Evolutionary conservation across 495 filamentous ascomycete genomes (phyloP).

Genomic region (Daldinia loculata): DNA sequence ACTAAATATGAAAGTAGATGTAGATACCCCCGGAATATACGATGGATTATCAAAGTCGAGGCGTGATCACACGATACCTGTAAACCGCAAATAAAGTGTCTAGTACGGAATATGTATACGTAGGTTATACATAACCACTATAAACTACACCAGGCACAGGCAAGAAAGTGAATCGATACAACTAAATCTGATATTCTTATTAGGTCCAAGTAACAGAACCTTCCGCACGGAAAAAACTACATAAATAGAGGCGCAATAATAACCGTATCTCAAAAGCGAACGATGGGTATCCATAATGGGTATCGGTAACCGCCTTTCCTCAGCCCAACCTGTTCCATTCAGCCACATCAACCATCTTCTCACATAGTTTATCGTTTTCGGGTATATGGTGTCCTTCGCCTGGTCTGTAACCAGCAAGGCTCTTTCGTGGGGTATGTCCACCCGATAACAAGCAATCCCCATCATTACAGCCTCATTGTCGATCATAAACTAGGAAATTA

Average conservation of each 20-base stretch:
- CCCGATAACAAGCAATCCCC: not conserved
- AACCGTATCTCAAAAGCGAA: constrained; percentile 32
- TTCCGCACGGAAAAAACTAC: constrained; percentile 1
- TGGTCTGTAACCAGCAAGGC: not conserved
- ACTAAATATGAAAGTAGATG: constrained; percentile 24
- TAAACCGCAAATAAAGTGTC: not conserved
- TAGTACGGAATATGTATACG: not conserved
- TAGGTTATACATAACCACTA: too few relatives aligned
- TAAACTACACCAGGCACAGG: too few relatives aligned
- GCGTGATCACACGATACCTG: not conserved
- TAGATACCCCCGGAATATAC: constrained; percentile 28
- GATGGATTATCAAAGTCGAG: not conserved
- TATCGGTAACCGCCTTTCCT: constrained; percentile 21
- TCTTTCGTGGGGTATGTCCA: constrained; percentile 7
- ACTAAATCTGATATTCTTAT: too few relatives aligned
- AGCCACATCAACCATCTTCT: not conserved
- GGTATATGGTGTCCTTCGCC: constrained; percentile 1
- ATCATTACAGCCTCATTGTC: constrained; percentile 4
- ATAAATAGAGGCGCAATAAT: constrained; percentile 10
- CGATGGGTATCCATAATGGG: constrained; percentile 39
- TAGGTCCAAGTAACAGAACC: not conserved
- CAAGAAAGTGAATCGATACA: too few relatives aligned
- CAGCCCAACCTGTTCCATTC: not conserved
- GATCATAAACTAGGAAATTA: not conserved
- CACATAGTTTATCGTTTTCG: not conserved